Conservation (phyloP, 352 stramenopile genomes). For the Pythium scleroteichum region DNA sequence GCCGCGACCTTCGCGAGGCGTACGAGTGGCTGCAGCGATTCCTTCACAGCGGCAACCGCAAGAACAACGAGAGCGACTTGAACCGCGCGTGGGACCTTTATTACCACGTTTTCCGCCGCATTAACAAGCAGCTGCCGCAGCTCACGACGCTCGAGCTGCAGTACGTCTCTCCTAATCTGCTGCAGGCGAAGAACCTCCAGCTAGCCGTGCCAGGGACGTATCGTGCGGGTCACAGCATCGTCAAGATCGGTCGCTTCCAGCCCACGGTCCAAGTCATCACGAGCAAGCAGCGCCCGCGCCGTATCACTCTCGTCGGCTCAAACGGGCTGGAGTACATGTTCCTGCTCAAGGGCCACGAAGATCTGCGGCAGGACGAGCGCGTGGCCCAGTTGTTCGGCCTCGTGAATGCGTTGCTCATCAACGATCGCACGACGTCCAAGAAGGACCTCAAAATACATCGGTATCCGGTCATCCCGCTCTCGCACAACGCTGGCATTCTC, state of each 20-base stretch:
- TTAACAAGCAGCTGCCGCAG: conserved; percentile 92
- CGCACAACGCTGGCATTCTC: conserved; percentile 98
- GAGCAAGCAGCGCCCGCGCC: conserved; percentile 98
- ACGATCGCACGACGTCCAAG: conserved; percentile 97
- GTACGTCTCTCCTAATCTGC: conserved; percentile 95
- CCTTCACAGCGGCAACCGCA: conserved; percentile 29
- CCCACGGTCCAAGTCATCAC: conserved; percentile 96
- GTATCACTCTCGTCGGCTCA: conserved; percentile 96
- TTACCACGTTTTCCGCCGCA: conserved; percentile 97
- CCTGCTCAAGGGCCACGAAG: conserved; percentile 99
- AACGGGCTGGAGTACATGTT: conserved; percentile 99
- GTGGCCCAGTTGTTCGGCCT: conserved; percentile 99
- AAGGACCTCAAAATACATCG: conserved; percentile 98
- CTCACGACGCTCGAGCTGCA: conserved; percentile 97
- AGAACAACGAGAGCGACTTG: conserved; percentile 80
- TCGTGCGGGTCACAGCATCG: conserved; percentile 80
- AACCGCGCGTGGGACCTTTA: conserved; percentile 98
- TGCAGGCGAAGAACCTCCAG: conserved; percentile 93
- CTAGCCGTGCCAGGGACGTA: conserved; percentile 96
- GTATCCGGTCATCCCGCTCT: conserved; percentile 98
- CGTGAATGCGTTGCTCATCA: conserved; percentile 98
- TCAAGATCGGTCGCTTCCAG: conserved; percentile 91
- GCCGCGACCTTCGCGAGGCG: conserved; percentile 86
- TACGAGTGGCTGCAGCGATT: conserved; percentile 87
- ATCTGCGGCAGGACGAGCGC: conserved; percentile 99